Base-by-base conservation (phyloP, 805 yeast species). In the Ogataea minuta region DNA sequence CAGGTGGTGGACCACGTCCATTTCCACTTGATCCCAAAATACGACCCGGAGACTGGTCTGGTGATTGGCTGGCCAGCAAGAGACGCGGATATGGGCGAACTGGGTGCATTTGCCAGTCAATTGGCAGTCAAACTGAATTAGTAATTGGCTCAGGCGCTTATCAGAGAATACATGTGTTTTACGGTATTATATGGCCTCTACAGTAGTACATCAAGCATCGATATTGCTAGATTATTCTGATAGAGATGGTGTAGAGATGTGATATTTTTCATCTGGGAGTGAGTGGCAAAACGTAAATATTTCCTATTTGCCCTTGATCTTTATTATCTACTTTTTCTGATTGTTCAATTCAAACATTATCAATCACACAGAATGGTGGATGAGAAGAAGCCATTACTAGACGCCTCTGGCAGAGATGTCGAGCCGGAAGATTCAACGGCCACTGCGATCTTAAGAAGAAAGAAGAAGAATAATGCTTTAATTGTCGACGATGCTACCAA, bases 1-100 rank as follows among this genome's bases (percentile, higher is more conserved):
- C 99, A 91, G 68, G 83, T 75, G 40, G 98, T 93, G 41, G 93
- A 85, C 52, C 99, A 91, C 61, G 97, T 93, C 43, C 99, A 91
- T 63, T 85, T 93, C 76, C 99, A 91, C 63, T 77, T 91, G 62
- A 91, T 91, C 59, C 99, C 99, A 35, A 91, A 91, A 74, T 74
- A 74, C 43, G 81, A 80, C 53, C 68, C 63, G 2, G 72, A 74
- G 28, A 70, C 90, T 13, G 99, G 99, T 1, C 72, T 91, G 48
- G 74, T 72, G 24, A 88, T 91, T 23, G 96, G 93, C 19, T 93
- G 99, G 98, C 98, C 98, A n/a, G 81, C 89, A 13, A 76, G 80
- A 53, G 77, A 71, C 41, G 84, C 91, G 23, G 84, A 85, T 57
- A 80, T 85, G 62, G 89, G 71, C 10, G 77, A 81, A 37, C 68